These are phyloP conservation scores for Chaetomium strumarium DNA, from an alignment of 2,329 filamentous ascomycete genomes.

Conservation along the genomic window DNA sequence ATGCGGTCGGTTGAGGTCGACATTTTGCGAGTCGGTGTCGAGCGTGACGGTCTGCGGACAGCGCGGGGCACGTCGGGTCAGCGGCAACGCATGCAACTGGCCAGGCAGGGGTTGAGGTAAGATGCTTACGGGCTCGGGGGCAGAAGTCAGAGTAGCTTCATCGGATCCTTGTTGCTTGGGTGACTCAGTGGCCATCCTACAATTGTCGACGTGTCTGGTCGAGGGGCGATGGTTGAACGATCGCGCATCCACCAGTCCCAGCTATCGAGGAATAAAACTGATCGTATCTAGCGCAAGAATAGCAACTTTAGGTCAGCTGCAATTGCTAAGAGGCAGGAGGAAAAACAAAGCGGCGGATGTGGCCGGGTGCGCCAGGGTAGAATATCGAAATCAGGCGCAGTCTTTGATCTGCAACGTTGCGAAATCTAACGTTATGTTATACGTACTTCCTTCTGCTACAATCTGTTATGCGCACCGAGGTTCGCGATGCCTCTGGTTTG, in stretches of 20 bases:
- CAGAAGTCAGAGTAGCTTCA: conserved; percentile 47
- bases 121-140: conserved; percentile 40
- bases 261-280: conserved; percentile 8
- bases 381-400: conserved; percentile 14
- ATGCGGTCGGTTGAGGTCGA: conserved; percentile 36
- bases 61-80: conserved; percentile 23
- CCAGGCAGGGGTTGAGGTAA: background rate
- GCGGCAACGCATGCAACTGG: conserved; percentile 20
- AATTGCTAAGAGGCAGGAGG: background rate
- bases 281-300: conserved; percentile 6
- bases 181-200: conserved; percentile 62
- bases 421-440: background rate
- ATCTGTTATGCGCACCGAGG: conserved; percentile 6
- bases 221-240: conserved; percentile 14
- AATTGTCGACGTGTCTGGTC: conserved; percentile 25
- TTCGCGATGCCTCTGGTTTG: background rate
- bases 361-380: background rate
- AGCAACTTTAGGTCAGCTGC: conserved; percentile 7
- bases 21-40: conserved; percentile 43
- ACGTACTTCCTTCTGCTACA: conserved; percentile 6
- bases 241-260: conserved; percentile 19
- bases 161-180: conserved; percentile 44
- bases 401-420: background rate
- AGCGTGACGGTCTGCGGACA: conserved; percentile 29
- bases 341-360: background rate